Percentiles rank a stretch among this genome's conserved stretches.
Evolutionary conservation across 257 asterid genomes (phyloP).

Genomic region (Handroanthus guayacan): DNA sequence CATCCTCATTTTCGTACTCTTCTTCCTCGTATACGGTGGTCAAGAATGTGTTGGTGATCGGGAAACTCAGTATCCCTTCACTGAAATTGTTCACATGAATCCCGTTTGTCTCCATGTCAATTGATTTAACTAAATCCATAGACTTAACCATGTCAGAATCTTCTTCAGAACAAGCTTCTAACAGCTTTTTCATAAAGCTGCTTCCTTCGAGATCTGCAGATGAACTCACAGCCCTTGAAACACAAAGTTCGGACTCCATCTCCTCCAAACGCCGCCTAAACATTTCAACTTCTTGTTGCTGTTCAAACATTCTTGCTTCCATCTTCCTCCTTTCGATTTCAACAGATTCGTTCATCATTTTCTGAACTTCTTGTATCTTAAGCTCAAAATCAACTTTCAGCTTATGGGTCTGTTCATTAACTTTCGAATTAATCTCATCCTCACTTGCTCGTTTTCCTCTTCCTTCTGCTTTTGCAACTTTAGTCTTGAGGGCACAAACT

Average conservation of each 20-base stretch:
- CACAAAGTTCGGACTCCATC: slow-evolving; percentile 62
- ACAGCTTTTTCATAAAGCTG: slow-evolving; percentile 60
- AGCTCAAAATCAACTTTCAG: slow-evolving; percentile 65
- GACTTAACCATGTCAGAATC: slow-evolving; percentile 93
- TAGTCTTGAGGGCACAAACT: slow-evolving; percentile 59
- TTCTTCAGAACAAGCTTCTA: slow-evolving; percentile 67
- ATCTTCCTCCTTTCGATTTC: slow-evolving; percentile 81
- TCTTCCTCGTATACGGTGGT: slow-evolving; percentile 90
- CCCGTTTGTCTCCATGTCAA: slow-evolving; percentile 63
- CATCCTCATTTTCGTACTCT: slow-evolving; percentile 63
- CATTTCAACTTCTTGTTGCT: slow-evolving; percentile 73
- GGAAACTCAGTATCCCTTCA: slow-evolving; percentile 44
- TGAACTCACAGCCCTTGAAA: slow-evolving; percentile 55
- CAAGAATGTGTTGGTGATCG: slow-evolving; percentile 53
- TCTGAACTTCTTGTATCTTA: slow-evolving; percentile 69
- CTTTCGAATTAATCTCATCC: slow-evolving; percentile 67
- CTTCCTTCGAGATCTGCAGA: slow-evolving; percentile 64
- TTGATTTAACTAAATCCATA: slow-evolving; percentile 85
- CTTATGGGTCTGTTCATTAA: slow-evolving; percentile 51
- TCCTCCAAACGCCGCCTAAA: slow-evolving; percentile 79
- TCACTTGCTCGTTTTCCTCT: slow-evolving; percentile 47
- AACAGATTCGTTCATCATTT: slow-evolving; percentile 61
- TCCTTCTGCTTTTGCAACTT: slow-evolving; percentile 56
- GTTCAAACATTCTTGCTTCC: slow-evolving; percentile 68
- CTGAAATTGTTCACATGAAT: slow-evolving; percentile 37